Percentiles rank a stretch among this genome's conserved stretches.
Evolutionary conservation across 257 asterid genomes (phyloP).

Genomic region (Cynanchum wilfordii): DNA sequence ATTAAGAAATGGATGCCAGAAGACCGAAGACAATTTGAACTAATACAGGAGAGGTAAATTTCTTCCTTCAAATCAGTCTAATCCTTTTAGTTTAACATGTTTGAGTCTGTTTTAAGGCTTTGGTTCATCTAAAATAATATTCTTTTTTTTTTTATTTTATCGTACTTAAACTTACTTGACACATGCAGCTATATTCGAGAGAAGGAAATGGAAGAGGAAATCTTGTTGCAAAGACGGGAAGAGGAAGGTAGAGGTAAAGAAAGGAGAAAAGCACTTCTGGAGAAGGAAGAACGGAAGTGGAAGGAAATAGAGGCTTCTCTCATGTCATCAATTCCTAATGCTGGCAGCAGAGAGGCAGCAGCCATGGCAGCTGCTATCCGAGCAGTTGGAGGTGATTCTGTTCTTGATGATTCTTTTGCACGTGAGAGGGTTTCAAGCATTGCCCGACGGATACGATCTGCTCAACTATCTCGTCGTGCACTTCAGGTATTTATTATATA

Average conservation of each 20-base stretch:
- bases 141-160: not conserved
- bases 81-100: not conserved
- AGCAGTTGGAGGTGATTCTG: constrained; percentile 99
- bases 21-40: constrained; percentile 91
- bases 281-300: constrained; percentile 99
- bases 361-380: constrained; percentile 99
- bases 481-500: constrained; percentile 49
- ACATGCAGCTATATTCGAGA: constrained; percentile 80
- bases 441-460: constrained; percentile 89
- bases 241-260: constrained; percentile 99
- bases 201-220: constrained; percentile 99
- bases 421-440: constrained; percentile 95
- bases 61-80: not conserved
- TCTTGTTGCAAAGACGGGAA: constrained; percentile 96
- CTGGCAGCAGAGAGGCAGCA: constrained; percentile 97
- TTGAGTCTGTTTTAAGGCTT: not conserved
- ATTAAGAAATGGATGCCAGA: constrained; percentile 98
- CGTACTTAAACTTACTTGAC: constrained; percentile 19
- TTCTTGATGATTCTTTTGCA: constrained; percentile 90
- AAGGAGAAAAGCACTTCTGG: constrained; percentile 91
- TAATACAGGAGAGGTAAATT: constrained; percentile 91
- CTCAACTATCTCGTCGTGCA: constrained; percentile 93
- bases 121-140: not conserved
- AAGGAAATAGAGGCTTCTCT: constrained; percentile 98
- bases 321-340: constrained; percentile 92